Evolutionary conservation across 495 filamentous ascomycete genomes (phyloP), one percentile per base, ranked within the genome.

Genomic region (Podospora anserina): DNA sequence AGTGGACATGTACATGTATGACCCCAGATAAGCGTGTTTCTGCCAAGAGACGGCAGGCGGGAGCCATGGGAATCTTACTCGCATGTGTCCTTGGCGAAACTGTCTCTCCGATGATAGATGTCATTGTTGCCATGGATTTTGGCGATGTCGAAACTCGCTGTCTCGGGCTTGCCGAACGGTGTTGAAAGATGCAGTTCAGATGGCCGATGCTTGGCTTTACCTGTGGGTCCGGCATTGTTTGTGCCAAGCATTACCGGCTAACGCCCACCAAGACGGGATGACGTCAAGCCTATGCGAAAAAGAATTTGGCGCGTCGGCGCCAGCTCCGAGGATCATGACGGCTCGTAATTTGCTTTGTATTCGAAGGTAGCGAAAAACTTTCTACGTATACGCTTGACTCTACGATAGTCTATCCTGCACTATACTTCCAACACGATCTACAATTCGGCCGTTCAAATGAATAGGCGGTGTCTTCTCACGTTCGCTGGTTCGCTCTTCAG

Each of bases 201-300:
- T 49, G 39, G 9, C 6, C 39, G 15, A 49, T 49, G 39, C 39
- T 49, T 49, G 13, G 39, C 39, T 49, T 49, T 11, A 9, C 5
- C 39, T 49, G 39, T 2, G 39, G 39, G 39, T 49, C 39, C 39
- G 39, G 39, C 39, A 49, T 49, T 49, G 39, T 49, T 49, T 18
- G 39, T 18, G 39, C 39, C 39, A 49, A 49, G 39, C 9, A 18
- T 49, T 49, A 49, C 39, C 39, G 13, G 39, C 39, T 18, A 49
- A 16, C 9, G 39, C 39, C 15, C 39, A 49, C 61, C 61, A 63
- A 63, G 61, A 63, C 61, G 61, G 61, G 61, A 63, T 63, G 61
- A 63, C 61, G 61, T 63, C 61, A 63, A 63, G 61, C n/a, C 30
- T 61, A 18, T 32, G 1, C 23, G 59, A 32, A 18, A 61, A 28